Evolutionary conservation across 768 basidiomycete genomes (phyloP).

Genomic region (Auricularia sp.): DNA sequence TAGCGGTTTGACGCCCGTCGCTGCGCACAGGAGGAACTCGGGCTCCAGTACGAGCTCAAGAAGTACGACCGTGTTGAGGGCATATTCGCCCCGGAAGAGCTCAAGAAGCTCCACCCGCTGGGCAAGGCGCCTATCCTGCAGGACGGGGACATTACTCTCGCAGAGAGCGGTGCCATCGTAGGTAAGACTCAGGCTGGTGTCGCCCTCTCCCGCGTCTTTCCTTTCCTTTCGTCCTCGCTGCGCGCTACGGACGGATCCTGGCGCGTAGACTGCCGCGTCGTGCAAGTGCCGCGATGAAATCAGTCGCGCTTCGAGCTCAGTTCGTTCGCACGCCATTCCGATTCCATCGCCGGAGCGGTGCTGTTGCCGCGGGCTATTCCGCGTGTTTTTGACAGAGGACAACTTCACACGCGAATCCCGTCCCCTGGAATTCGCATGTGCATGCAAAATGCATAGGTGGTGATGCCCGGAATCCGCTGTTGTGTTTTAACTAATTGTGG

Average conservation of each 20-base stretch:
- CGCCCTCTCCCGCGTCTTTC: not conserved
- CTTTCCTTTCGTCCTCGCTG: not conserved
- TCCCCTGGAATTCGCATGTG: not conserved
- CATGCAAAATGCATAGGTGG: no score
- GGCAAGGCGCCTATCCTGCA: slow-evolving; percentile 40
- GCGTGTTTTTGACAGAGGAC: no score
- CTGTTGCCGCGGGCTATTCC: no score
- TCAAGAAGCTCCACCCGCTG: slow-evolving; percentile 30
- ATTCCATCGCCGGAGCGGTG: no score
- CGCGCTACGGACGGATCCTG: not conserved
- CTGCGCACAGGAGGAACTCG: slow-evolving; percentile 37
- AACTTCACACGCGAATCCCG: not conserved
- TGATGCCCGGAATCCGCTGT: no score
- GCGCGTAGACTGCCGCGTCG: no score
- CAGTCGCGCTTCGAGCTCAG: no score
- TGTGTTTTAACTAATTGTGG: no score
- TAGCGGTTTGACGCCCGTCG: no score
- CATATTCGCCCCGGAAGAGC: slow-evolving; percentile 27
- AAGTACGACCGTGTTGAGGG: slow-evolving; percentile 25
- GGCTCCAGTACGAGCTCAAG: slow-evolving; percentile 34
- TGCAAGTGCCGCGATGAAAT: no score
- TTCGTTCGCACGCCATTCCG: no score
- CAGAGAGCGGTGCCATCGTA: slow-evolving; percentile 35
- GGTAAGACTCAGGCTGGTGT: slow-evolving; percentile 15
- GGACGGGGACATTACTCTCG: slow-evolving; percentile 33